Percentiles rank a stretch among this genome's conserved stretches.
Evolutionary conservation across 768 basidiomycete species (phyloP).

Genomic region (Phylloporus arenicola): DNA sequence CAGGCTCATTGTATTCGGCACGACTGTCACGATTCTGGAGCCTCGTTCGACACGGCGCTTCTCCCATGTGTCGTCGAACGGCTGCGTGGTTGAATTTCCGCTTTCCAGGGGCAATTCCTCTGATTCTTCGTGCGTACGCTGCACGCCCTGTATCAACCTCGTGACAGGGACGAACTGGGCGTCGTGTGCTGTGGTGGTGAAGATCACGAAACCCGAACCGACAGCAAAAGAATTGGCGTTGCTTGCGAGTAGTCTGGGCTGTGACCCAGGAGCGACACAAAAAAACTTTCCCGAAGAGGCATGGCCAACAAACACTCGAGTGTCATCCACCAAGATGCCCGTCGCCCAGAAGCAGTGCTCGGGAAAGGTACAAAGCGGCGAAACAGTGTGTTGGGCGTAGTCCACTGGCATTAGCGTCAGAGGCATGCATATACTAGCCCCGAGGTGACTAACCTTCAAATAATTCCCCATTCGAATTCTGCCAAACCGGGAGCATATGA

Average conservation of each 20-base stretch:
- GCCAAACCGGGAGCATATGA: constrained; percentile 31
- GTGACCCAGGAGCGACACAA: constrained; percentile 33
- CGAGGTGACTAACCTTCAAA: constrained; percentile 34
- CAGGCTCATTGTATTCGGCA: constrained; percentile 82
- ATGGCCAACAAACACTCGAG: constrained; percentile 54
- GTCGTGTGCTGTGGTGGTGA: constrained; percentile 78
- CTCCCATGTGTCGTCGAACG: constrained; percentile 45
- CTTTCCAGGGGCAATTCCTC: constrained; percentile 23
- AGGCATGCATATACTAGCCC: neutral
- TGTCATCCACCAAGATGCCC: constrained; percentile 16
- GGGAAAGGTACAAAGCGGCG: constrained; percentile 40
- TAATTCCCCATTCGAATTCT: constrained; percentile 45
- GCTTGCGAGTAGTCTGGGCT: constrained; percentile 36
- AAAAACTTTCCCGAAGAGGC: constrained; percentile 62
- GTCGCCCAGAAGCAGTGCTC: constrained; percentile 54
- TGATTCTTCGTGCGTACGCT: constrained; percentile 12
- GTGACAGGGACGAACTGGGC: constrained; percentile 59
- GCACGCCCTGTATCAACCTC: constrained; percentile 7
- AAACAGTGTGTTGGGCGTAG: constrained; percentile 13
- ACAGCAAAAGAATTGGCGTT: constrained; percentile 70
- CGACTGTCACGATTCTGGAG: constrained; percentile 79
- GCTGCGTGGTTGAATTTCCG: constrained; percentile 11
- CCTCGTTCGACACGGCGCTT: constrained; percentile 84
- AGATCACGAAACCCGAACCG: constrained; percentile 74
- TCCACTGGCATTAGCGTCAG: constrained; percentile 15